phyloP scores from a whole-genome alignment of 2,329 filamentous ascomycete genomes.

The Neonectria sp. region DNA sequence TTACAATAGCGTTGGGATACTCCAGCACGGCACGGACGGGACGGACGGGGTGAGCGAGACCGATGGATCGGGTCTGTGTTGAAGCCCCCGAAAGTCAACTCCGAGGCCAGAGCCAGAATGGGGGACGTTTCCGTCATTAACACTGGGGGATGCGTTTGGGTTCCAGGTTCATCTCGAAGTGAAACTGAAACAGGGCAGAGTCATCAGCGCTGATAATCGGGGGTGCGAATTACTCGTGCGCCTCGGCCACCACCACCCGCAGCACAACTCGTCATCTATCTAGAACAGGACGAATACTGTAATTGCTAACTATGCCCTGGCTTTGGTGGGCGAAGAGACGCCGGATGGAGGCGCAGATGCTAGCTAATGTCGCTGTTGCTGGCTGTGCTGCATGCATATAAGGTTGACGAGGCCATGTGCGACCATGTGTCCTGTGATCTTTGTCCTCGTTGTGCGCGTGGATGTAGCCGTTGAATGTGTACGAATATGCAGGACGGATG shows the following conservation, averaged over 20 bases:
- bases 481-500: conserved; percentile 19
- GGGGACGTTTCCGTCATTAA: conserved; percentile 9
- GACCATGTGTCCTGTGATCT: conserved; percentile 4
- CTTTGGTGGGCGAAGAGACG: neutral
- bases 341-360: neutral
- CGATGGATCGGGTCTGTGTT: neutral
- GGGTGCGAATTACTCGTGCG: conserved; percentile 26
- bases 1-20: conserved; percentile 17
- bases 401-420: conserved; percentile 21
- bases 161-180: conserved; percentile 25
- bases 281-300: neutral
- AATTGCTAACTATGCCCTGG: neutral
- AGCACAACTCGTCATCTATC: neutral
- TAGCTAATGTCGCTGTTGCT: conserved; percentile 6
- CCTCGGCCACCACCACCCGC: neutral
- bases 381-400: conserved; percentile 22
- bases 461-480: conserved; percentile 5
- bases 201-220: conserved; percentile 18
- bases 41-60: conserved; percentile 4
- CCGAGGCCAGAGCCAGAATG: conserved; percentile 13
- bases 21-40: conserved; percentile 14
- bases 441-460: conserved; percentile 10
- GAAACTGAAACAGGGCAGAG: conserved; percentile 24
- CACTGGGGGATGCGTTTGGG: conserved; percentile 10
- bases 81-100: neutral